Evolutionary conservation across 352 stramenopile genomes (phyloP), one percentile per base, ranked within the genome.

Genomic region (Pythium sukuiense): DNA sequence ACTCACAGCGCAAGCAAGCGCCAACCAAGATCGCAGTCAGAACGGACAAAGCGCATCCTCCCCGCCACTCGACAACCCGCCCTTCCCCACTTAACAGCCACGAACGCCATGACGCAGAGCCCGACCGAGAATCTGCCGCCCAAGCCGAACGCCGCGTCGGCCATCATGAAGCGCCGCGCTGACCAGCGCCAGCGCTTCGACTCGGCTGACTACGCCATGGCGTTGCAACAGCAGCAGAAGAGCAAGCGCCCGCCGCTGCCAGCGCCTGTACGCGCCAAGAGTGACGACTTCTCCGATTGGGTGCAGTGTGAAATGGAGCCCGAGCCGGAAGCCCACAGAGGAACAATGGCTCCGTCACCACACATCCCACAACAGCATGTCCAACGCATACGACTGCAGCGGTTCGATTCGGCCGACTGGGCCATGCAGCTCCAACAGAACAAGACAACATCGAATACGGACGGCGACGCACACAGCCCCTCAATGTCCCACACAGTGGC

Each of bases 401-500:
- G 83, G 27, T 92, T 92, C 58, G 83, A 92, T 70, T 92, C 83
- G 54, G 83, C 81, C 55, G 83, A 92, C 41, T 92, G 81, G 81
- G 77, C 73, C 13, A 70, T 90, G 72, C 63, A 89, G 35, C 61
- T 85, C 63, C 64, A 89, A 50, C 55, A 63, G 6, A 13, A 59
- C 18, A 66, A 71, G 55, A 9, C 18, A 14, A 14, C 30, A 13
- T 6, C 41, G n/a, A 27, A 32, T 14, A 11, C n/a, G 12, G 9
- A 11, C 3, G 7, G 20, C 1, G 2, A 48, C 33, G 6, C 32
- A 26, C 27, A 30, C 26, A 35, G 2, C 12, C 3, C 55, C 8
- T 49, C 39, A 3, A 7, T 61, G 9, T 18, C 41, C 5, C n/a
- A 45, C 18, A 57, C 63, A 11, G 70, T 89, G 26, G 83, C 81